Percentiles rank a stretch among this genome's conserved stretches.
These are phyloP conservation scores for Viola odorata DNA, from an alignment of 345 rosid genomes.

Conservation along the genomic window DNA sequence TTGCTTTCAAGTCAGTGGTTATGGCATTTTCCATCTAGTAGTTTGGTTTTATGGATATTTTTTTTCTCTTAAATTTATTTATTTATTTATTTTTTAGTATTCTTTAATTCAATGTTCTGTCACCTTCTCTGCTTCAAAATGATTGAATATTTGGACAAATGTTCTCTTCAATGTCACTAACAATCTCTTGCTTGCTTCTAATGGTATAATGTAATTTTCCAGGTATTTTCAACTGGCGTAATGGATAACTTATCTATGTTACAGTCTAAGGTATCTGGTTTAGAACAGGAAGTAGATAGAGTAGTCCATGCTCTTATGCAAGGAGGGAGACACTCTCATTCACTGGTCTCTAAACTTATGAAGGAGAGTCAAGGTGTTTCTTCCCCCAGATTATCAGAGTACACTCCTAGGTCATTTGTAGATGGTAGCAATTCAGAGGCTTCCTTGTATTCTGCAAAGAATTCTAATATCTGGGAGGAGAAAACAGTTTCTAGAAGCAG, in stretches of 20 bases:
- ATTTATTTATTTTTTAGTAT: too few relatives aligned
- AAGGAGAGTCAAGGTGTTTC: constrained; percentile 46
- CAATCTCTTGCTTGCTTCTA: neutral
- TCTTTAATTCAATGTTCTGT: too few relatives aligned
- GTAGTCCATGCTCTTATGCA: constrained; percentile 38
- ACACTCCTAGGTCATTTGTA: constrained; percentile 61
- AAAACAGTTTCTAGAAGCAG: constrained; percentile 43
- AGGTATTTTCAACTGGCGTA: constrained; percentile 66
- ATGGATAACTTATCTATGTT: constrained; percentile 57
- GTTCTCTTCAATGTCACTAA: too few relatives aligned
- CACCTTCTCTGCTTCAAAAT: too few relatives aligned
- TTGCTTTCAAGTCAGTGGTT: too few relatives aligned
- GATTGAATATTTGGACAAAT: too few relatives aligned
- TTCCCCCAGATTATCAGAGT: constrained; percentile 61
- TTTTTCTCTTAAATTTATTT: too few relatives aligned
- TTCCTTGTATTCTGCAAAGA: constrained; percentile 40
- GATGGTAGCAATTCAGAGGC: constrained; percentile 48
- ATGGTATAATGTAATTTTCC: constrained; percentile 11
- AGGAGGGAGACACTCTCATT: constrained; percentile 35
- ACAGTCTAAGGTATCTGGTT: constrained; percentile 65
- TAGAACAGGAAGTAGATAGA: constrained; percentile 66
- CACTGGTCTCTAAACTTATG: constrained; percentile 34
- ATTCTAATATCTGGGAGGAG: constrained; percentile 48
- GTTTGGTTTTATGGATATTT: too few relatives aligned
- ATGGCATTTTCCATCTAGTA: too few relatives aligned